A percentile compares a stretch with the other conserved stretches of the same genome.
phyloP scores from a whole-genome alignment of 352 stramenopile species.

The Peronospora farinosa region DNA sequence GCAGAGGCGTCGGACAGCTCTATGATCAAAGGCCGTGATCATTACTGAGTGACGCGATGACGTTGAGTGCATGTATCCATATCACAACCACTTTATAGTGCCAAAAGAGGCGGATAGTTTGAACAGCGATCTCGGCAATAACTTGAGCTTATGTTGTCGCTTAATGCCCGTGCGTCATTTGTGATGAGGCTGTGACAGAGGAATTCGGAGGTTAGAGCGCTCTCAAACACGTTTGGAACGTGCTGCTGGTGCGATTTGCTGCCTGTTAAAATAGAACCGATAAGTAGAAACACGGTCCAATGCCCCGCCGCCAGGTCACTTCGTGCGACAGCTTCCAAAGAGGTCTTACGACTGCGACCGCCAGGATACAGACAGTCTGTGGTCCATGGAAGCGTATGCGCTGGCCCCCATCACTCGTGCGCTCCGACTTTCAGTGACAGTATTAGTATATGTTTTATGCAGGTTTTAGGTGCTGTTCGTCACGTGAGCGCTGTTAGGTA shows the following conservation, averaged over 20 bases:
- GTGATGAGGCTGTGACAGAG: constrained; percentile 7
- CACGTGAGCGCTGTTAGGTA: too few species aligned
- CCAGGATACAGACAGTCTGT: background rate
- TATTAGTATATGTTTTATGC: background rate
- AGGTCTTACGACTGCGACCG: background rate
- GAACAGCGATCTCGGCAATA: background rate
- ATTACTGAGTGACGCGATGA: constrained; percentile 4
- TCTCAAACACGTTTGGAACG: constrained; percentile 6
- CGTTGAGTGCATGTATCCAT: constrained; percentile 5
- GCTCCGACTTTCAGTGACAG: background rate
- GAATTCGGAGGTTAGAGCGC: constrained; percentile 3
- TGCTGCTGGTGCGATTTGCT: constrained; percentile 5
- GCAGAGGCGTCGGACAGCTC: constrained; percentile 5
- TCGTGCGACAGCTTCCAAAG: background rate
- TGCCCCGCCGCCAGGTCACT: background rate
- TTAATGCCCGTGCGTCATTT: constrained; percentile 11
- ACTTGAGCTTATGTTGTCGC: constrained; percentile 4
- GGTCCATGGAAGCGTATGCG: background rate
- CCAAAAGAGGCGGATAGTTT: constrained; percentile 6
- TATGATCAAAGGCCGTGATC: background rate
- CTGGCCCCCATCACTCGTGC: background rate
- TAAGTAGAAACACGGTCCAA: background rate
- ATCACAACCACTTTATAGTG: background rate
- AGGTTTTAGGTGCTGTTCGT: background rate
- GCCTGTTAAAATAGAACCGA: constrained; percentile 3